These are phyloP conservation scores for Ophiosphaerella narmari DNA, from an alignment of 2,329 filamentous ascomycete species.

Conservation along the genomic window DNA sequence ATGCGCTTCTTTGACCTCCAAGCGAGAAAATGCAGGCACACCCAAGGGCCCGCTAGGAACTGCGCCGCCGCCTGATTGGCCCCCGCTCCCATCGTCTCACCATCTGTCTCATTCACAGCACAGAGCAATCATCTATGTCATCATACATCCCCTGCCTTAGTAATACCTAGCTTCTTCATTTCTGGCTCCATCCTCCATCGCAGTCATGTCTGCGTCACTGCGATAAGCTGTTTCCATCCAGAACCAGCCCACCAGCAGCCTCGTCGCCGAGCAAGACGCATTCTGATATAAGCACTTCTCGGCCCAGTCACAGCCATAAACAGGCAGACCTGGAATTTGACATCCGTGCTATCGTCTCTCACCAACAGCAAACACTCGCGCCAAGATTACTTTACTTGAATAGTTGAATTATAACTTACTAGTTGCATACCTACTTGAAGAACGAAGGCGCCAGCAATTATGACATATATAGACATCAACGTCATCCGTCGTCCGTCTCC, in stretches of 20 bases:
- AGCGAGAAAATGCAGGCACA: slow-evolving; percentile 33
- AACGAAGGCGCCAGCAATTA: slow-evolving; percentile 26
- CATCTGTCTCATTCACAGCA: neutral
- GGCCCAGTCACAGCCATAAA: slow-evolving; percentile 90
- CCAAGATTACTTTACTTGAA: neutral
- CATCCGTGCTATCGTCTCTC: slow-evolving; percentile 80
- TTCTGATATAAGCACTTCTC: slow-evolving; percentile 81
- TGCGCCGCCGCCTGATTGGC: slow-evolving; percentile 11
- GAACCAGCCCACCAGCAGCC: slow-evolving; percentile 19
- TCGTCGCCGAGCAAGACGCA: slow-evolving; percentile 41
- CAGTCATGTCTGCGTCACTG: neutral
- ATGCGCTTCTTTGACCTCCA: slow-evolving; percentile 18
- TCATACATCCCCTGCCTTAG: slow-evolving; percentile 19
- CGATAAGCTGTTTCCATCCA: neutral
- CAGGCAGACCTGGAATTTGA: slow-evolving; percentile 96
- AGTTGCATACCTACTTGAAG: slow-evolving; percentile 16
- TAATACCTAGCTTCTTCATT: too few species aligned
- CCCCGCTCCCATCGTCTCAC: slow-evolving; percentile 14
- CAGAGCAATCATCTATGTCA: neutral
- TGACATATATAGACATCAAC: slow-evolving; percentile 36
- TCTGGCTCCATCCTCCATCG: too few species aligned
- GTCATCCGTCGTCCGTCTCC: neutral
- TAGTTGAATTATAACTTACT: slow-evolving; percentile 33
- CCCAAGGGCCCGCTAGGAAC: slow-evolving; percentile 5
- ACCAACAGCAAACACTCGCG: neutral